Conservation (phyloP, 2,329 filamentous ascomycete genomes). For the Cytospora schulzeri region DNA sequence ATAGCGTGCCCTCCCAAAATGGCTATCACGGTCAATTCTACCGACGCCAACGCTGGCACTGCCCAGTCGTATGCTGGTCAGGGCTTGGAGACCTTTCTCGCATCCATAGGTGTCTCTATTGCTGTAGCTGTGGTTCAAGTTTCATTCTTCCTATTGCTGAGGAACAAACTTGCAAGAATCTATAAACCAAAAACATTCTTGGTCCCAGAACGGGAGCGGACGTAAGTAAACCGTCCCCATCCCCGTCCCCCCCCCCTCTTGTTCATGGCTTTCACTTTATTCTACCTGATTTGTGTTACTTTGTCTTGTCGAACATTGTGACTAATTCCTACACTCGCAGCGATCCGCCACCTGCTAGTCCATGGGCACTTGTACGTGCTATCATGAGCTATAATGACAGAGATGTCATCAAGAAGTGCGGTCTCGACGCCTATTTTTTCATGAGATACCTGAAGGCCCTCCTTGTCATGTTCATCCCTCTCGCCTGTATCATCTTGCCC, state of each 20-base stretch:
- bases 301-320: neutral
- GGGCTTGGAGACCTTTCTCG: conserved; percentile 60
- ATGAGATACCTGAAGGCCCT: conserved; percentile 78
- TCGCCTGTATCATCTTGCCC: conserved; percentile 76
- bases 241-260: neutral
- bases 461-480: conserved; percentile 87
- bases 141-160: conserved; percentile 72
- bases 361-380: conserved; percentile 55
- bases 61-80: conserved; percentile 43
- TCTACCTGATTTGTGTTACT: neutral
- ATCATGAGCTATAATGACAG: conserved; percentile 71
- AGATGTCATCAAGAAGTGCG: conserved; percentile 92
- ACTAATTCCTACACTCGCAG: conserved; percentile 9
- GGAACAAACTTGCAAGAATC: conserved; percentile 78
- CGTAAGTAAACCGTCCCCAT: conserved; percentile 36
- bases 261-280: too few relatives aligned
- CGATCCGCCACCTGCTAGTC: conserved; percentile 65
- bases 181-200: conserved; percentile 87
- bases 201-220: conserved; percentile 82
- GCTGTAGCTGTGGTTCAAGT: conserved; percentile 66
- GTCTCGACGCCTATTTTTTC: conserved; percentile 96
- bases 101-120: conserved; percentile 64
- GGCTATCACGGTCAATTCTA: conserved; percentile 23
- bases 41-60: conserved; percentile 24
- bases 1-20: conserved; percentile 1